Evolutionary conservation across 208 protist species (phyloP).

Genomic region (Leishmania arabica): DNA sequence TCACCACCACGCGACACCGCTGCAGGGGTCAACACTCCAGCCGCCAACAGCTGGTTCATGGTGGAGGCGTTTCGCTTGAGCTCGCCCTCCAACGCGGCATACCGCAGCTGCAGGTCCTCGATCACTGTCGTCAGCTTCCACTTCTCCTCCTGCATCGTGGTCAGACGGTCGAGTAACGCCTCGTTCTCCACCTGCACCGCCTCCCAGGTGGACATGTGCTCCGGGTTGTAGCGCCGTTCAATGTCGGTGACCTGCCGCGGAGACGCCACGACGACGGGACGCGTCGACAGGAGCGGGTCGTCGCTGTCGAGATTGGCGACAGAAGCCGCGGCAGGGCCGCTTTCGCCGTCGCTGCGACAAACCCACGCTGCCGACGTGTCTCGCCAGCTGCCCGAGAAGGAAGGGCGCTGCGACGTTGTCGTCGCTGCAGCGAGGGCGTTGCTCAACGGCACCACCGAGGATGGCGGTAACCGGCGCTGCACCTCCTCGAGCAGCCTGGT

Average conservation of each 20-base stretch:
- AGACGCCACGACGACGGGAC: background rate
- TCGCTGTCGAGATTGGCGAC: conserved; percentile 7
- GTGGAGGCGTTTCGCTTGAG: conserved; percentile 35
- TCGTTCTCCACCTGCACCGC: conserved; percentile 69
- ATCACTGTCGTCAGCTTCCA: conserved; percentile 42
- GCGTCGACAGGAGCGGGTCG: background rate
- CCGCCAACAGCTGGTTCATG: conserved; percentile 40
- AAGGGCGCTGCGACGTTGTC: conserved; percentile 4
- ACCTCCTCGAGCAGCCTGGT: conserved; percentile 27
- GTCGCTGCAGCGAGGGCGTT: background rate
- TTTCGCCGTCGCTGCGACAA: conserved; percentile 5
- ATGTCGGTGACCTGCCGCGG: conserved; percentile 33
- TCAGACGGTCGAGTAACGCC: conserved; percentile 45
- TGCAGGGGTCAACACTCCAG: conserved; percentile 16
- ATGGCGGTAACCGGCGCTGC: conserved; percentile 21
- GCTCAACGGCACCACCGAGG: background rate
- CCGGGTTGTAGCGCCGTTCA: conserved; percentile 45
- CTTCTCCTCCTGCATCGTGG: conserved; percentile 64
- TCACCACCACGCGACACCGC: conserved; percentile 28
- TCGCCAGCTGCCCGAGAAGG: conserved; percentile 4
- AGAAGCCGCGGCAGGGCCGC: background rate
- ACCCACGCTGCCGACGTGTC: conserved; percentile 17
- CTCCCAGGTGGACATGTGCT: conserved; percentile 52
- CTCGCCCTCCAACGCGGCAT: conserved; percentile 34
- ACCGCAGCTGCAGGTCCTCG: conserved; percentile 50